These are phyloP conservation scores for Cyberlindnera xishuangbannaensis DNA, from an alignment of 805 yeast species.

Conservation along the genomic window DNA sequence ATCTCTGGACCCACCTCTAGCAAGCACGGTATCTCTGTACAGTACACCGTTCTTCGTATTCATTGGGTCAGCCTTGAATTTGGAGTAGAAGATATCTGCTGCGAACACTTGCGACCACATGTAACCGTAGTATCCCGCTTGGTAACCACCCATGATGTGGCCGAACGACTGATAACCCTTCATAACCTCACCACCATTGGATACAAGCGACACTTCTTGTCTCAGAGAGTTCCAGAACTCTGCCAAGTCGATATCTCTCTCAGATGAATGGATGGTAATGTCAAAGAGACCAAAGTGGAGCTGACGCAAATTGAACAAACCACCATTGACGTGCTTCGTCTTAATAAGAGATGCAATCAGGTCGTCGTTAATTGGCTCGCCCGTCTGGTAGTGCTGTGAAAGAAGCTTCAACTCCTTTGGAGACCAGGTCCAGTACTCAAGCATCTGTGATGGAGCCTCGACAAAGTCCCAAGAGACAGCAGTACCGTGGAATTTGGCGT, in stretches of 20 bases:
- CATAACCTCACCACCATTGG: slow-evolving; percentile 48
- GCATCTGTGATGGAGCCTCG: slow-evolving; percentile 86
- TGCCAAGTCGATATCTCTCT: slow-evolving; percentile 41
- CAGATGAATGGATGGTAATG: slow-evolving; percentile 56
- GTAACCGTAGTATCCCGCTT: slow-evolving; percentile 83
- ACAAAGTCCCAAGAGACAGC: slow-evolving; percentile 82
- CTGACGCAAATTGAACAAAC: slow-evolving; percentile 66
- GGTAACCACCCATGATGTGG: slow-evolving; percentile 75
- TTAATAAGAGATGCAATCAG: slow-evolving; percentile 52
- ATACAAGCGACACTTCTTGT: slow-evolving; percentile 53
- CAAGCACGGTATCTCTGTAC: slow-evolving; percentile 65
- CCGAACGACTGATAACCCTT: slow-evolving; percentile 74
- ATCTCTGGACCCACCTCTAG: slow-evolving; percentile 70
- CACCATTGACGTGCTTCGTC: slow-evolving; percentile 74
- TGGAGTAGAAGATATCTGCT: slow-evolving; percentile 69
- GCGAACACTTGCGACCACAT: slow-evolving; percentile 85
- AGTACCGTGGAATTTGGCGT: slow-evolving; percentile 64
- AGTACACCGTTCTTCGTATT: slow-evolving; percentile 52
- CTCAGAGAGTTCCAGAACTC: slow-evolving; percentile 62
- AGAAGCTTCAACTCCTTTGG: slow-evolving; percentile 49
- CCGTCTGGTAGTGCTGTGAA: slow-evolving; percentile 59
- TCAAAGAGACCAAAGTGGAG: slow-evolving; percentile 76
- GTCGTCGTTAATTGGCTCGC: slow-evolving; percentile 50
- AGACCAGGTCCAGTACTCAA: slow-evolving; percentile 87
- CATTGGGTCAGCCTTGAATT: slow-evolving; percentile 65